Conservation (phyloP, 495 filamentous ascomycete genomes). For the Penicillium ucsense region DNA sequence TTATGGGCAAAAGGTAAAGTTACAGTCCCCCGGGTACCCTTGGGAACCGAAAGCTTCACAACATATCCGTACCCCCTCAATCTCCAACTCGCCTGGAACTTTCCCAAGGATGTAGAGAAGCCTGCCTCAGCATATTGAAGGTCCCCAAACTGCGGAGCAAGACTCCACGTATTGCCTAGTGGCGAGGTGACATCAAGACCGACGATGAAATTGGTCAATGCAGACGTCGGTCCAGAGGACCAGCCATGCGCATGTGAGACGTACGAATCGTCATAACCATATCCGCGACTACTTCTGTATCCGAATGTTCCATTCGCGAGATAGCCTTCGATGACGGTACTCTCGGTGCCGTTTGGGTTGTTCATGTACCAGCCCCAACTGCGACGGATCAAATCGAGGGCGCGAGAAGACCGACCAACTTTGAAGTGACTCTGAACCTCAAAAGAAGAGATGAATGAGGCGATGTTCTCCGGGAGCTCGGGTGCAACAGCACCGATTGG, state of each 20-base stretch:
- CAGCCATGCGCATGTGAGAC: slow-evolving; percentile 52
- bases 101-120: slow-evolving; percentile 44
- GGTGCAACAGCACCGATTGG: slow-evolving; percentile 48
- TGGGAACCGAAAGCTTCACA: slow-evolving; percentile 31
- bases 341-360: slow-evolving; percentile 50
- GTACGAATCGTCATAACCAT: slow-evolving; percentile 26
- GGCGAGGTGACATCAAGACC: slow-evolving; percentile 43
- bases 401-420: slow-evolving; percentile 33
- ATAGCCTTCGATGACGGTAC: slow-evolving; percentile 52
- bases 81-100: slow-evolving; percentile 34
- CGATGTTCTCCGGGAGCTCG: slow-evolving; percentile 50
- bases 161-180: slow-evolving; percentile 39
- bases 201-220: slow-evolving; percentile 42
- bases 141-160: slow-evolving; percentile 43
- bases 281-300: slow-evolving; percentile 41
- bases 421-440: slow-evolving; percentile 50
- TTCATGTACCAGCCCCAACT: slow-evolving; percentile 57
- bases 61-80: slow-evolving; percentile 23
- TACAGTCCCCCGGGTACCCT: slow-evolving; percentile 36
- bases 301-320: slow-evolving; percentile 43
- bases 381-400: slow-evolving; percentile 46
- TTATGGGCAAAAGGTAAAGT: slow-evolving; percentile 19
- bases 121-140: slow-evolving; percentile 44
- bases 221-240: slow-evolving; percentile 48
- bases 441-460: slow-evolving; percentile 51